Conservation (phyloP, 129 eudicot genomes). For the Artemisia argyi region DNA sequence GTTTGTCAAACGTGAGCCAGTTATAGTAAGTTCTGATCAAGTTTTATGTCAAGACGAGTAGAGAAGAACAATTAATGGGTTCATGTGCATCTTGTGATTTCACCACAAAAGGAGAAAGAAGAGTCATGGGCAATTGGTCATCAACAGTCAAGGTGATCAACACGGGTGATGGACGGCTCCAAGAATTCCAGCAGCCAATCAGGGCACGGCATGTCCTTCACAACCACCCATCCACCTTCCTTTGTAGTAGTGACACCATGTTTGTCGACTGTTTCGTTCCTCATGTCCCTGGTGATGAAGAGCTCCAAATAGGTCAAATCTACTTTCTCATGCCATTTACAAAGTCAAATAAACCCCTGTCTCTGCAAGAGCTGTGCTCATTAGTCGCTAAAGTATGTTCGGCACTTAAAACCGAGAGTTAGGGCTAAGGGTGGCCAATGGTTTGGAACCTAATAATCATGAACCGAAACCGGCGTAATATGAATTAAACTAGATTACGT, state of each 20-base stretch:
- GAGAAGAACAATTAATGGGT: constrained; percentile 14
- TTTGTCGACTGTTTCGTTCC: constrained; percentile 41
- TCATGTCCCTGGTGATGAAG: constrained; percentile 47
- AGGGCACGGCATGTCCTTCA: constrained; percentile 47
- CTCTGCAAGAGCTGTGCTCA: constrained; percentile 64
- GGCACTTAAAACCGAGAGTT: constrained; percentile 22
- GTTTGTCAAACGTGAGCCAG: not conserved
- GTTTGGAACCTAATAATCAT: too few relatives aligned
- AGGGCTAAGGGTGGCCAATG: not conserved
- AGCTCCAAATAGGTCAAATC: constrained; percentile 62
- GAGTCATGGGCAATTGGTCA: constrained; percentile 18
- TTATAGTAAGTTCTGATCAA: not conserved
- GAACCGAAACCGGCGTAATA: too few relatives aligned
- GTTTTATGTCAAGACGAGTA: not conserved
- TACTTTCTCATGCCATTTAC: constrained; percentile 70
- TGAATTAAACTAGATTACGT: too few relatives aligned
- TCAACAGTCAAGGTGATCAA: constrained; percentile 58
- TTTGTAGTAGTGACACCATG: constrained; percentile 68
- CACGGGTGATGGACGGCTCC: constrained; percentile 48
- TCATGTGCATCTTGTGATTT: constrained; percentile 22
- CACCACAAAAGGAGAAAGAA: constrained; percentile 12
- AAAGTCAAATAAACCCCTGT: constrained; percentile 40
- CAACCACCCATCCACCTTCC: constrained; percentile 46
- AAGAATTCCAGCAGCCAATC: constrained; percentile 55
- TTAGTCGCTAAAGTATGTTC: constrained; percentile 54